Evolutionary conservation across 176 grass and related monocot species (phyloP), one percentile per base, ranked within the genome.

Genomic region (Eremochloa ophiuroides): DNA sequence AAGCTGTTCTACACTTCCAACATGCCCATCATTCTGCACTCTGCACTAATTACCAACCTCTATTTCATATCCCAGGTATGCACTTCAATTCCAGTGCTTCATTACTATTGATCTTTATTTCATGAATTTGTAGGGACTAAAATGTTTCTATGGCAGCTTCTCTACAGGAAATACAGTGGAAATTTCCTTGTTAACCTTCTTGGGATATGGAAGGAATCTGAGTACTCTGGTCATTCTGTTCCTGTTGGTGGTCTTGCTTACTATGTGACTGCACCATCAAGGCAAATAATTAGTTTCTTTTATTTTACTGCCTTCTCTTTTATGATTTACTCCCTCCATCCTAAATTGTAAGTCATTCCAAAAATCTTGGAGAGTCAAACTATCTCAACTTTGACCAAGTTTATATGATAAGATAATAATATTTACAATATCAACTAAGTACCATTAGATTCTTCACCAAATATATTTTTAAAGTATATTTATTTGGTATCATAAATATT

Each of bases 11-110:
- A 94, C 78, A 98, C 95, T 83, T 94, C 89, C 0, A 98, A 94
- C 82, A 94, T 98, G 95, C 92, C 92, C 62, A 98, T 98, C 70
- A 94, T 94, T 83, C 87, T 98, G 67, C 95, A 98, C 71, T 94
- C 92, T 62, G 95, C 95, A 28, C 79, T 94, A 30, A 91, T 98
- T 74, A 88, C 95, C 56, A 98, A 94, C 74, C 86, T 98, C 40
- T 98, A 98, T 16, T 98, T 98, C 84, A 98, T 94, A 28, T 98
- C 92, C 31, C 90, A 98, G 90, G 95, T 95, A 78, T n/a, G 4
- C 8, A 66, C 10, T 40, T 33, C 1, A 40, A 8, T 73, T 82
- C 1, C 4, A 66, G 11, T 58, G 15, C 1, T 44, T 15, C 42
- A 35, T 7, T 29, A n/a, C 39, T 47, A 10, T 33, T 13, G 38